Percentiles rank a stretch among this genome's conserved stretches.
These are phyloP conservation scores for Clitocybe nebularis DNA, from an alignment of 1,284 basidiomycete species.

Conservation along the genomic window DNA sequence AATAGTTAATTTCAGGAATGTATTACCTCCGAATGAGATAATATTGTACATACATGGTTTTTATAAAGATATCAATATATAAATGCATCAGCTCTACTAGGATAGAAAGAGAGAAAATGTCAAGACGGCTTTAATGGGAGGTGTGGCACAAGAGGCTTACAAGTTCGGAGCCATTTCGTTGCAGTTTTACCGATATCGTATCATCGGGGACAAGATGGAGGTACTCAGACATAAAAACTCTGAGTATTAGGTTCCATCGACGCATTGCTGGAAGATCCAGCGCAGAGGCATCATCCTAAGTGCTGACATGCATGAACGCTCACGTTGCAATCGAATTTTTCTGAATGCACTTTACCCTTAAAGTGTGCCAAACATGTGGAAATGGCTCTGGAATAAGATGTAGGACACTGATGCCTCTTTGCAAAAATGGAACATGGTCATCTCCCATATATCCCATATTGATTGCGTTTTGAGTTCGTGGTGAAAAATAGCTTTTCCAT, in stretches of 20 bases:
- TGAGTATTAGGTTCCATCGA: constrained; percentile 86
- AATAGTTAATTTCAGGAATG: neutral
- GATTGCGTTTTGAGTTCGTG: constrained; percentile 36
- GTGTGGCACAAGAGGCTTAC: constrained; percentile 19
- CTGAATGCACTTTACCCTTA: too few relatives aligned
- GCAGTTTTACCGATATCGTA: constrained; percentile 20
- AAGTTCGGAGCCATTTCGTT: constrained; percentile 33
- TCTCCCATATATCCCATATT: constrained; percentile 77
- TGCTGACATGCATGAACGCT: too few relatives aligned
- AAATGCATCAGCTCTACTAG: constrained; percentile 22
- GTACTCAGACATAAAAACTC: constrained; percentile 90
- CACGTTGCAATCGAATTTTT: too few relatives aligned
- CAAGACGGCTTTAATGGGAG: constrained; percentile 1
- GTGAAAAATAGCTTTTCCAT: constrained; percentile 62
- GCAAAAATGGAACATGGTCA: constrained; percentile 92
- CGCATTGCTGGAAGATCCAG: constrained; percentile 85
- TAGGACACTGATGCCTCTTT: constrained; percentile 81
- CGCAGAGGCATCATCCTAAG: constrained; percentile 88
- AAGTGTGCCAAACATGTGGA: constrained; percentile 88
- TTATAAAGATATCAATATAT: too few relatives aligned
- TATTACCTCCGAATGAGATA: neutral
- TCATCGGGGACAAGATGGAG: constrained; percentile 62
- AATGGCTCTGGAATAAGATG: constrained; percentile 92
- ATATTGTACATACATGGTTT: neutral
- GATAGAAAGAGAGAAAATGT: constrained; percentile 2